Conservation (phyloP, 164 flowering plant genomes). For the Kalanchoe fedtschenkoi region DNA sequence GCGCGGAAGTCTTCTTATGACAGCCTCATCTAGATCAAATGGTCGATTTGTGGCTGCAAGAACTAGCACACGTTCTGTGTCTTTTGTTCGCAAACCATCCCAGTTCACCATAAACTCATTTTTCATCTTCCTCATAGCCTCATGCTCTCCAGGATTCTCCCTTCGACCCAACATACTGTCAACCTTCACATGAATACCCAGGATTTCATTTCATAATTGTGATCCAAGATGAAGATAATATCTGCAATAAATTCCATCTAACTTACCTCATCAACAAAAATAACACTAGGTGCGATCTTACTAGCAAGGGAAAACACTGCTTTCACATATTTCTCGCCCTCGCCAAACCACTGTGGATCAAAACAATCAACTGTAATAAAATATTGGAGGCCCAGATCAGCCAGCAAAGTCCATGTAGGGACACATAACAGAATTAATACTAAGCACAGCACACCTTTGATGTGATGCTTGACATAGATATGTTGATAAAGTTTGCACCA, state of each 20-base stretch:
- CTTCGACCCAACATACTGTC: slow-evolving; percentile 94
- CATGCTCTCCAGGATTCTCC: slow-evolving; percentile 93
- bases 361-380: not conserved
- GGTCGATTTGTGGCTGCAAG: slow-evolving; percentile 98
- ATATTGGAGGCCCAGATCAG: not conserved
- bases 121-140: slow-evolving; percentile 97
- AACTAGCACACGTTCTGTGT: slow-evolving; percentile 77
- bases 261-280: slow-evolving; percentile 92
- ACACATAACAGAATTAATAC: not conserved
- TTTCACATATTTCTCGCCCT: slow-evolving; percentile 94
- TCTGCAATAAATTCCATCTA: not conserved
- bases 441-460: slow-evolving; percentile 46
- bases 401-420: not conserved
- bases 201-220: not conserved
- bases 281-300: slow-evolving; percentile 88
- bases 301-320: slow-evolving; percentile 94
- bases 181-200: slow-evolving; percentile 38
- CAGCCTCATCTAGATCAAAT: slow-evolving; percentile 96
- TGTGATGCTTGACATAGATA: slow-evolving; percentile 95
- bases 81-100: slow-evolving; percentile 93
- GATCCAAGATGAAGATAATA: not conserved
- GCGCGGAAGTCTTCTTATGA: slow-evolving; percentile 79
- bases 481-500: slow-evolving; percentile 93
- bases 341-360: slow-evolving; percentile 81
- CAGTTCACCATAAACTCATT: slow-evolving; percentile 97